Conservation (phyloP, 306 rosid genomes). For the Leucaena leucocephala region DNA sequence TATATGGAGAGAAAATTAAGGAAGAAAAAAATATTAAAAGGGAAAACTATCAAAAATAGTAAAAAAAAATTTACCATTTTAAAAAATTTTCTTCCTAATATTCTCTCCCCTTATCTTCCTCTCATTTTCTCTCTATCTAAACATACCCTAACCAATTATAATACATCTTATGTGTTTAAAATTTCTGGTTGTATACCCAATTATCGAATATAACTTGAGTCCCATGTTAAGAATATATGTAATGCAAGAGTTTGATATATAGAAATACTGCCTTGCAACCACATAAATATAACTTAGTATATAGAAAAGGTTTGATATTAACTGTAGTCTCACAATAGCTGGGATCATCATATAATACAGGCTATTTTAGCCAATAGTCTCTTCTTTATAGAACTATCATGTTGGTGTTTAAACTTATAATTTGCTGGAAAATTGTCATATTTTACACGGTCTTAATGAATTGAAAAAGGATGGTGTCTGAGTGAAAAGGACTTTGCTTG, state of each 20-base stretch:
- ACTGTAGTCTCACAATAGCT: neutral
- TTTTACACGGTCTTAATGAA: neutral
- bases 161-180: too few relatives aligned
- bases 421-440: neutral
- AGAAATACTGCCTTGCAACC: neutral
- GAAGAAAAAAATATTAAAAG: too few relatives aligned
- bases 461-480: neutral
- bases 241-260: too few relatives aligned
- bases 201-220: neutral
- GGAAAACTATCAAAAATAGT: too few relatives aligned
- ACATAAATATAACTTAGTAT: neutral
- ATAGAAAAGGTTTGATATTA: neutral
- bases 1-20: too few relatives aligned
- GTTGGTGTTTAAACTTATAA: neutral
- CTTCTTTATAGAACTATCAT: too few relatives aligned
- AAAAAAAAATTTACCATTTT: too few relatives aligned
- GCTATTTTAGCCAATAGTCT: neutral
- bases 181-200: neutral
- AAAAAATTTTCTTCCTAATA: too few relatives aligned
- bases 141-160: neutral
- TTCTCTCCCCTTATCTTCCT: too few relatives aligned
- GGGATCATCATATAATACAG: neutral
- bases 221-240: neutral
- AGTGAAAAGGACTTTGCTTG: neutral
- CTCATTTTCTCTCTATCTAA: too few relatives aligned